phyloP scores from a whole-genome alignment of 2,329 filamentous ascomycete genomes.

The Fusarium nelsonii region DNA sequence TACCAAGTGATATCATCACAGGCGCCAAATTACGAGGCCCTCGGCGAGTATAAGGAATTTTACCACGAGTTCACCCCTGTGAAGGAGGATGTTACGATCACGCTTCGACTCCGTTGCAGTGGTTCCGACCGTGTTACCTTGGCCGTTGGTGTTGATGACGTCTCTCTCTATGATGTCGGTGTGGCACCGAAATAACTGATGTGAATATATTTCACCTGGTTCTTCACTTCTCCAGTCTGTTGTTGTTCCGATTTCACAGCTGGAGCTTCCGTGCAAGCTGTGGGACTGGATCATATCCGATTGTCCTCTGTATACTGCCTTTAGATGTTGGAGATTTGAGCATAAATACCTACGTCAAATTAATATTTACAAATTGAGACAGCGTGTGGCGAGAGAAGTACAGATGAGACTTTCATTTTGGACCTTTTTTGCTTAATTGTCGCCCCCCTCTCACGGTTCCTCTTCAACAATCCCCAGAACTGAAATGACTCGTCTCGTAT shows the following conservation, averaged over 20 bases:
- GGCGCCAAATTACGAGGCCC: rapidly evolving
- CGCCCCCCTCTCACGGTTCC: too few species aligned
- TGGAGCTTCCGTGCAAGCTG: rapidly evolving
- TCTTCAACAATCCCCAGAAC: too few species aligned
- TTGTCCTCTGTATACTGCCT: too few species aligned
- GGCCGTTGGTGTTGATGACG: constrained; percentile 2
- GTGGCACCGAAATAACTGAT: not conserved
- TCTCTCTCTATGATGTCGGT: not conserved
- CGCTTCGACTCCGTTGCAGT: not conserved
- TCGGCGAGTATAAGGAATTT: not conserved
- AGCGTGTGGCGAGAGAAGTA: too few species aligned
- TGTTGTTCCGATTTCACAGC: rapidly evolving
- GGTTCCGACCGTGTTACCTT: not conserved
- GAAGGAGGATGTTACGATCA: not conserved
- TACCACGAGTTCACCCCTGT: not conserved
- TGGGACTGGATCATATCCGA: not conserved
- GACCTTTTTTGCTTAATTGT: too few species aligned
- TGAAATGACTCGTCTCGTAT: too few species aligned
- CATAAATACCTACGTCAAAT: not conserved
- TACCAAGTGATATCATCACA: rapidly evolving
- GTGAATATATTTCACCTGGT: rapidly evolving
- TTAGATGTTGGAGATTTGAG: not conserved
- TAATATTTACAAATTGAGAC: not conserved
- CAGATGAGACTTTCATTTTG: too few species aligned
- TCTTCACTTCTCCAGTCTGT: not conserved